Conservation (phyloP, 345 rosid genomes). For the Xanthoceras sorbifolium region DNA sequence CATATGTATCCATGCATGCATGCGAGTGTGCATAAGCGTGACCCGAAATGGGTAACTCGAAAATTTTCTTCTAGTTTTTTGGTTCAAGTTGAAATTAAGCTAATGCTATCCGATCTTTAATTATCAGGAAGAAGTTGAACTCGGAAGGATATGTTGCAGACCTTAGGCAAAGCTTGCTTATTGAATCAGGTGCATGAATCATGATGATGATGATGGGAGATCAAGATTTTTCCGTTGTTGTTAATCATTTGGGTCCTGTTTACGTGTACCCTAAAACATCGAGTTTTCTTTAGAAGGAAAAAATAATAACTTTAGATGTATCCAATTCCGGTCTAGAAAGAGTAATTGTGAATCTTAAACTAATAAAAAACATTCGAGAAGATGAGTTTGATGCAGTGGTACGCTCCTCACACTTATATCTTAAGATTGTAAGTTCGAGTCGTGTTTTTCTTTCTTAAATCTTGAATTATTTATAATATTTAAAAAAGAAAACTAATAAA, state of each 20-base stretch:
- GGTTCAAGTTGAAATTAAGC: not conserved
- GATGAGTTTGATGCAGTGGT: too few relatives aligned
- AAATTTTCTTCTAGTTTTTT: not conserved
- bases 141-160: constrained; percentile 49
- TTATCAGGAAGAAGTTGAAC: constrained; percentile 43
- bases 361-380: too few relatives aligned
- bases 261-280: not conserved
- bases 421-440: too few relatives aligned
- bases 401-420: too few relatives aligned
- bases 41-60: not conserved
- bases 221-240: not conserved
- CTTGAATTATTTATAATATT: too few relatives aligned
- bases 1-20: not conserved
- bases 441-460: too few relatives aligned
- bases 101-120: not conserved
- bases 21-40: not conserved
- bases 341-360: too few relatives aligned
- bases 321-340: too few relatives aligned
- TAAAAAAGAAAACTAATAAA: too few relatives aligned
- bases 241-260: not conserved
- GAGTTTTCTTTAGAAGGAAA: not conserved
- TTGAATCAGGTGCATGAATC: not conserved
- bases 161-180: constrained; percentile 18
- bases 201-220: not conserved
- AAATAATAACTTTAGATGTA: too few relatives aligned